Conservation (phyloP, 257 asterid genomes). For the Lycium barbarum region DNA sequence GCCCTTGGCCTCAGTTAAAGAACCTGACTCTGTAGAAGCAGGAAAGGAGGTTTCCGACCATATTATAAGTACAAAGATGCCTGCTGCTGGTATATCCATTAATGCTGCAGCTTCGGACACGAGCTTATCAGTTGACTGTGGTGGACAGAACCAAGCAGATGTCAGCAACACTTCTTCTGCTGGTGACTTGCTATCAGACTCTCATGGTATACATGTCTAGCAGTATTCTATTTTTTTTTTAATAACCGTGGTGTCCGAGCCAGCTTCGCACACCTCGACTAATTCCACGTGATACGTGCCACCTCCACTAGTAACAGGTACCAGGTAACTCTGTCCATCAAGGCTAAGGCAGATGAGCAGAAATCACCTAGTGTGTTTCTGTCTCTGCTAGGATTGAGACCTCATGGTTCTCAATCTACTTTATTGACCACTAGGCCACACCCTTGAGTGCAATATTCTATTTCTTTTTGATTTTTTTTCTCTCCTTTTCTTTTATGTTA, state of each 20-base stretch:
- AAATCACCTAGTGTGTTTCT: no score
- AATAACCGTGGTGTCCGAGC: no score
- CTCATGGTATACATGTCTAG: conserved; percentile 40
- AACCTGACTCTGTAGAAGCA: conserved; percentile 26
- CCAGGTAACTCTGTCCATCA: no score
- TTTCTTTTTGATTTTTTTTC: not conserved
- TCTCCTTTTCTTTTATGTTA: not conserved
- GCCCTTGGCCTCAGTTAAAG: conserved; percentile 31
- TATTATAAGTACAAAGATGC: not conserved
- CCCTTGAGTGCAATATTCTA: no score
- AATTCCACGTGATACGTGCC: no score
- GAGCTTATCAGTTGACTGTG: conserved; percentile 36
- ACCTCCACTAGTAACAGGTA: no score
- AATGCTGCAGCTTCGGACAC: conserved; percentile 33
- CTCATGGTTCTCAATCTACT: no score
- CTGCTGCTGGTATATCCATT: conserved; percentile 29
- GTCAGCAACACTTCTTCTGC: not conserved
- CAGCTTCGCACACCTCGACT: no score
- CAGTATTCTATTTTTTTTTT: not conserved
- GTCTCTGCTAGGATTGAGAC: no score
- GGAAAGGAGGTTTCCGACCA: conserved; percentile 25
- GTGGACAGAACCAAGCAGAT: conserved; percentile 38
- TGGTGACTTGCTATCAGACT: conserved; percentile 33
- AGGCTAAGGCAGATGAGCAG: no score
- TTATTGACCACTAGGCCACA: no score